Conservation (phyloP, 2,329 filamentous ascomycete species). For the Pezicula radicicola region DNA sequence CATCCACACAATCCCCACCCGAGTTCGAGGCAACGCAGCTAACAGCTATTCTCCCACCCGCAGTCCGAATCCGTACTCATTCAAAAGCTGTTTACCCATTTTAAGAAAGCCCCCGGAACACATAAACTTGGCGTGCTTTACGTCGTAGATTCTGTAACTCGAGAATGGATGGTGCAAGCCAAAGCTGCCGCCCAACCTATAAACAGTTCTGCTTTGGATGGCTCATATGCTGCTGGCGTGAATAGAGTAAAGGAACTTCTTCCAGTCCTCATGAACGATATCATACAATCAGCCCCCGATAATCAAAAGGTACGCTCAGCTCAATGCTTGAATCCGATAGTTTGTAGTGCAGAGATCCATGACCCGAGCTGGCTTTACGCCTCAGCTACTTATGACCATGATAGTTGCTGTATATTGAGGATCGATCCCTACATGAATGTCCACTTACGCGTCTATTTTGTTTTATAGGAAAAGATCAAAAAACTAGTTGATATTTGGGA, state of each 20-base stretch:
- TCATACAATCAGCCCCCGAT: slow-evolving; percentile 80
- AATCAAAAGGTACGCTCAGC: slow-evolving; percentile 88
- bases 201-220: slow-evolving; percentile 78
- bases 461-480: slow-evolving; percentile 84
- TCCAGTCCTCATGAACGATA: slow-evolving; percentile 92
- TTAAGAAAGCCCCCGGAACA: slow-evolving; percentile 90
- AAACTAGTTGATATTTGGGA: slow-evolving; percentile 99
- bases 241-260: slow-evolving; percentile 95
- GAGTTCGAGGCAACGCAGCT: slow-evolving; percentile 14
- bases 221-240: slow-evolving; percentile 91
- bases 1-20: slow-evolving; percentile 13
- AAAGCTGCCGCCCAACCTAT: slow-evolving; percentile 80
- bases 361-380: slow-evolving; percentile 1
- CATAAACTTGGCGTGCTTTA: slow-evolving; percentile 99
- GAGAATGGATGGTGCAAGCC: slow-evolving; percentile 96
- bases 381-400: slow-evolving; percentile 7
- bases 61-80: slow-evolving; percentile 93
- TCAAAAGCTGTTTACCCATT: slow-evolving; percentile 94
- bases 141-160: slow-evolving; percentile 99
- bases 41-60: slow-evolving; percentile 4
- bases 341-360: slow-evolving; percentile 4
- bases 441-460: slow-evolving; percentile 44
- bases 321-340: slow-evolving; percentile 20
- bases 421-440: slow-evolving; percentile 16
- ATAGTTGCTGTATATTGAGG: slow-evolving; percentile 7